Percentiles rank a stretch among this genome's conserved stretches.
Conservation (phyloP, 2,329 filamentous ascomycete species). For the Phaeophleospora eucalypticola region DNA sequence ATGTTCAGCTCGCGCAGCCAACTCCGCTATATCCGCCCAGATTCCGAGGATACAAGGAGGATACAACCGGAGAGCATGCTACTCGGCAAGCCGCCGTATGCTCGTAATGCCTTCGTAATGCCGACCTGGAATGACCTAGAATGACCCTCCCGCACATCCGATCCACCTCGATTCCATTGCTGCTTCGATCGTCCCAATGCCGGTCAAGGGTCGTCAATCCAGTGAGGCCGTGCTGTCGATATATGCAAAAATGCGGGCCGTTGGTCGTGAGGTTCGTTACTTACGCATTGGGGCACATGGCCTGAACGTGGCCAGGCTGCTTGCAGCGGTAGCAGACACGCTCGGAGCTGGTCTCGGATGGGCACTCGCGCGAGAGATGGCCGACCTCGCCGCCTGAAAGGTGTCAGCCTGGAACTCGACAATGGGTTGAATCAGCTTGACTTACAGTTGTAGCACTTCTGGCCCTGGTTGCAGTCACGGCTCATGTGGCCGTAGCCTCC, state of each 20-base stretch:
- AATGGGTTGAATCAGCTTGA: constrained; percentile 16
- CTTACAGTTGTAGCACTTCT: constrained; percentile 99
- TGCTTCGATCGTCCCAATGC: constrained; percentile 24
- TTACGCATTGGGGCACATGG: constrained; percentile 78
- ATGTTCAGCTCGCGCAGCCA: background rate
- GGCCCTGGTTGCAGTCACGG: constrained; percentile 96
- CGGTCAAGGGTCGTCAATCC: constrained; percentile 30
- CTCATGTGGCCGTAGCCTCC: constrained; percentile 85
- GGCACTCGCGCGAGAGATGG: constrained; percentile 93
- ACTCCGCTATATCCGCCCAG: background rate
- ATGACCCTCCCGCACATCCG: constrained; percentile 9
- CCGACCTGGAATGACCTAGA: constrained; percentile 11
- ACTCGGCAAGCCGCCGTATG: background rate
- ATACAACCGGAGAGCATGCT: background rate
- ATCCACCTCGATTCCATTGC: constrained; percentile 9
- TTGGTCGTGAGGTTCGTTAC: constrained; percentile 19
- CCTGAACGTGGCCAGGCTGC: constrained; percentile 82
- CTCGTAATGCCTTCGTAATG: constrained; percentile 2
- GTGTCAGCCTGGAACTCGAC: constrained; percentile 24
- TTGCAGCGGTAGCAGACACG: constrained; percentile 98
- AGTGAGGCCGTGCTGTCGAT: constrained; percentile 28
- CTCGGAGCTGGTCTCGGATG: constrained; percentile 83
- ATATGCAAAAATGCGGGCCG: constrained; percentile 19
- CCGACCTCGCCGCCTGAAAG: constrained; percentile 70
- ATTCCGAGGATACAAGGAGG: background rate